These are phyloP conservation scores for Agastache rugosa DNA, from an alignment of 257 asterid genomes.

Conservation along the genomic window DNA sequence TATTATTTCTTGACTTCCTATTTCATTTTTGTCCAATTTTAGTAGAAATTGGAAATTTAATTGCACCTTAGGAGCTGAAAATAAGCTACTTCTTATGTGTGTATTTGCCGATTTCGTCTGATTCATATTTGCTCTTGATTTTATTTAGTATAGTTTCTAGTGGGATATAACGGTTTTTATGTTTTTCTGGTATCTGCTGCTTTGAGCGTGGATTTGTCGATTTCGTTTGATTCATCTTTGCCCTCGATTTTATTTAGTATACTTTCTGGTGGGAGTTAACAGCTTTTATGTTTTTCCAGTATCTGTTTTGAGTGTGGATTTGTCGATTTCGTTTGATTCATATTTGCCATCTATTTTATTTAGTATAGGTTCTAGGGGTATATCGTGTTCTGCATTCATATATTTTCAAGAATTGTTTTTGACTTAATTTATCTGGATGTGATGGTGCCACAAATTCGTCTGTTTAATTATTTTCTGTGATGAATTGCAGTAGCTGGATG, in stretches of 20 bases:
- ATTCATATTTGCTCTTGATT: neutral
- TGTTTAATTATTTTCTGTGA: slow-evolving; percentile 9
- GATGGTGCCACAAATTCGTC: neutral
- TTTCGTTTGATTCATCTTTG: neutral
- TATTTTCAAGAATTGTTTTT: neutral
- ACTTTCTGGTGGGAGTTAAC: neutral
- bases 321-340: neutral
- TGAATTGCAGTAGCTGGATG: neutral
- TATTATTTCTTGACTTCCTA: neutral
- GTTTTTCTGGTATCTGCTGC: neutral
- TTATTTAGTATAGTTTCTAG: neutral
- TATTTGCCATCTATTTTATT: neutral
- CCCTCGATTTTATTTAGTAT: neutral
- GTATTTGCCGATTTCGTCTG: neutral
- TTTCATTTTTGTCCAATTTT: neutral
- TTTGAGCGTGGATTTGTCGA: neutral
- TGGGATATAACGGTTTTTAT: slow-evolving; percentile 1
- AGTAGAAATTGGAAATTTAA: neutral
- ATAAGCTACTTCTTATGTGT: neutral
- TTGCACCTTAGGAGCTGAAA: neutral
- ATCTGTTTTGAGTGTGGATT: neutral
- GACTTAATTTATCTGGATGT: neutral
- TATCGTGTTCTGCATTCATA: neutral
- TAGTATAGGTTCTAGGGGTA: neutral
- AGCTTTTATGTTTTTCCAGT: neutral